These are phyloP conservation scores for Anastatica hierochuntica DNA, from an alignment of 345 rosid genomes.

Conservation along the genomic window DNA sequence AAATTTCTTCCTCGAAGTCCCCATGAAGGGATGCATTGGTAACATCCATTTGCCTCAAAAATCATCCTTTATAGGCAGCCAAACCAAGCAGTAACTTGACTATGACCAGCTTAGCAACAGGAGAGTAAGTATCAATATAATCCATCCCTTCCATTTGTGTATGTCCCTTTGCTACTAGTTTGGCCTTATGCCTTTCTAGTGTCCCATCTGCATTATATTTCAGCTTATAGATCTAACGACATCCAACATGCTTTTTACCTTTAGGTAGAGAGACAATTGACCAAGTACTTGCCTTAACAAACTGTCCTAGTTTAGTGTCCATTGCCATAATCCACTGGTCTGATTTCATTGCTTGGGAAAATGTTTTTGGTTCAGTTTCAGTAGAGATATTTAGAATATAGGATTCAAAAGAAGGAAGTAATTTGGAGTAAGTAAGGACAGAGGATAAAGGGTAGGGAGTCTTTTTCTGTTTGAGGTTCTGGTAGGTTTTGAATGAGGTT, in stretches of 20 bases:
- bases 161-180: not conserved
- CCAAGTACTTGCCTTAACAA: not conserved
- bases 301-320: not conserved
- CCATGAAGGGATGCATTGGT: not conserved
- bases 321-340: not conserved
- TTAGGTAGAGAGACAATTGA: not conserved
- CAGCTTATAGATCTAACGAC: not conserved
- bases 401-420: not conserved
- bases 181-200: not conserved
- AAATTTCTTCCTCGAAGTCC: not conserved
- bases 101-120: not conserved
- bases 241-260: not conserved
- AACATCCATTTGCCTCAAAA: not conserved
- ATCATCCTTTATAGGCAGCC: not conserved
- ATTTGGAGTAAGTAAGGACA: not conserved
- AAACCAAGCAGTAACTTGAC: not conserved
- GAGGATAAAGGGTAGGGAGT: not conserved
- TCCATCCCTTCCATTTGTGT: not conserved
- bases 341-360: not conserved
- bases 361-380: not conserved
- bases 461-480: no score
- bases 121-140: not conserved
- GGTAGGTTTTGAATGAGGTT: not conserved
- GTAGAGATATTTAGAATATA: not conserved
- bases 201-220: not conserved